These are phyloP conservation scores for Ailanthus altissimus DNA, from an alignment of 345 rosid genomes.

Conservation along the genomic window DNA sequence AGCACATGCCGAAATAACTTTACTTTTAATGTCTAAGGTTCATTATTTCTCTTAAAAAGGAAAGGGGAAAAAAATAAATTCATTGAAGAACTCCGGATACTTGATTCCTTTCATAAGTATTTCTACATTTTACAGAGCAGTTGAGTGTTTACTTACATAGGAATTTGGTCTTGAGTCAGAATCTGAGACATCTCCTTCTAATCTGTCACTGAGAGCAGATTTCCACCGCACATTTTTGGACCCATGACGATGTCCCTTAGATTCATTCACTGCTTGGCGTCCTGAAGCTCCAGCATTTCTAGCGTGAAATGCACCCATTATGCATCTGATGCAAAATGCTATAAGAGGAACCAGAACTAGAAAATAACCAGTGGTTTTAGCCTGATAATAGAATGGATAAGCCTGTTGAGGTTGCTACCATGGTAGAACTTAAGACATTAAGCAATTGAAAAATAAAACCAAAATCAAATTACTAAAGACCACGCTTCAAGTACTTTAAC, in stretches of 20 bases:
- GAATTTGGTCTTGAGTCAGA: conserved; percentile 10
- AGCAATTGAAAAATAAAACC: background rate
- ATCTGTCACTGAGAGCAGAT: conserved; percentile 31
- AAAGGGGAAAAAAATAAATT: background rate
- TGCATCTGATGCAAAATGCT: conserved; percentile 44
- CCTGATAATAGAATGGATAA: conserved; percentile 31
- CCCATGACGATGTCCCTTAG: conserved; percentile 18
- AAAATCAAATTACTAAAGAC: background rate
- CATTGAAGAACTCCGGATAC: background rate
- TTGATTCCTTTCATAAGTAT: background rate
- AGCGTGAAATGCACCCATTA: conserved; percentile 29
- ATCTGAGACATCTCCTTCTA: conserved; percentile 24
- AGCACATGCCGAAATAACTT: background rate
- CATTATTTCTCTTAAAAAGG: background rate
- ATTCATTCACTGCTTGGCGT: background rate
- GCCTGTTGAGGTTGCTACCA: conserved; percentile 19
- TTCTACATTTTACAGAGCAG: background rate
- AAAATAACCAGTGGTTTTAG: conserved; percentile 39
- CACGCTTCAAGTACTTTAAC: background rate
- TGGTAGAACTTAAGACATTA: background rate
- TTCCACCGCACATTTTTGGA: conserved; percentile 37
- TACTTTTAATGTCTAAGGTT: background rate
- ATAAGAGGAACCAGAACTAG: conserved; percentile 42
- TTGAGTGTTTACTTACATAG: conserved; percentile 22
- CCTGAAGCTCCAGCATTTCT: conserved; percentile 19